Evolutionary conservation across 2,329 filamentous ascomycete genomes (phyloP).

Genomic region (Ambrosiella cleistominuta): DNA sequence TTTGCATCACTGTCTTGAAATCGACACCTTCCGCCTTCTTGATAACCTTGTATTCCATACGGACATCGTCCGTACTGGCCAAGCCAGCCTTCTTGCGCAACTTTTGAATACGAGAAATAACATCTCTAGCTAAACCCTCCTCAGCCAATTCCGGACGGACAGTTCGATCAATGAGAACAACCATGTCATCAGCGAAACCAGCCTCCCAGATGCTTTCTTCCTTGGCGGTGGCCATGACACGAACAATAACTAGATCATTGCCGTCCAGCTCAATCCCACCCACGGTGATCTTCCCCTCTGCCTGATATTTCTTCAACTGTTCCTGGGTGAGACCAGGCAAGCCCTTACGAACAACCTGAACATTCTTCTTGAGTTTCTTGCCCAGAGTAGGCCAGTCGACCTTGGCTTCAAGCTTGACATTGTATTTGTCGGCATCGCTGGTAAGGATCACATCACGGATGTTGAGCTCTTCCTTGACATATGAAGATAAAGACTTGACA

Average conservation of each 20-base stretch:
- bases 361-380: slow-evolving; percentile 85
- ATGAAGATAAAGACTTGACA: slow-evolving; percentile 58
- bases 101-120: slow-evolving; percentile 83
- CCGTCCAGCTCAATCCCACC: slow-evolving; percentile 70
- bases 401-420: slow-evolving; percentile 63
- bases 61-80: slow-evolving; percentile 80
- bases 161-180: slow-evolving; percentile 74
- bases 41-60: slow-evolving; percentile 79
- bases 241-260: slow-evolving; percentile 49
- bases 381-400: slow-evolving; percentile 79
- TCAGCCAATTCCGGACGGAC: slow-evolving; percentile 71
- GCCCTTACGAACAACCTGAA: slow-evolving; percentile 68
- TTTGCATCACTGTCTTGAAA: slow-evolving; percentile 49
- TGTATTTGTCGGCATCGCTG: slow-evolving; percentile 65
- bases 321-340: slow-evolving; percentile 56
- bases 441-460: slow-evolving; percentile 64
- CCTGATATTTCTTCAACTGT: slow-evolving; percentile 63
- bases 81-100: slow-evolving; percentile 87
- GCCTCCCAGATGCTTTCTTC: slow-evolving; percentile 15
- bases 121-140: slow-evolving; percentile 77
- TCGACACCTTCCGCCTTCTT: slow-evolving; percentile 63
- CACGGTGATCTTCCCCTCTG: slow-evolving; percentile 57
- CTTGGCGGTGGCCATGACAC: slow-evolving; percentile 10
- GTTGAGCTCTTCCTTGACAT: slow-evolving; percentile 73
- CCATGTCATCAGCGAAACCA: slow-evolving; percentile 29